phyloP scores from a whole-genome alignment of 139 green algal species.

The Closterium sp. region DNA sequence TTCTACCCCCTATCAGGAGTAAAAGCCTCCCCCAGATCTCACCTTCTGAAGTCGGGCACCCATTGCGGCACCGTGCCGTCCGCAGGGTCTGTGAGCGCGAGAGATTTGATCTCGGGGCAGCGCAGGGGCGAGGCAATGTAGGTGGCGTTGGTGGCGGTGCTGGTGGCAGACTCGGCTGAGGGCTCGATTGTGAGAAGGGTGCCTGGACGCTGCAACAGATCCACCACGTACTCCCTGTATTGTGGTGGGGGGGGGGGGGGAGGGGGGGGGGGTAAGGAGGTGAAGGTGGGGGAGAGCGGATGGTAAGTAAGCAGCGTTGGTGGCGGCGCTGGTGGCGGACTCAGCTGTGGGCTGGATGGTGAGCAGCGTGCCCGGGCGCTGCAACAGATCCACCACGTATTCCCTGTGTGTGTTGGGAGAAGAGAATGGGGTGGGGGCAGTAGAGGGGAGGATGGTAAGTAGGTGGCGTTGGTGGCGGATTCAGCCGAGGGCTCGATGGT shows the following conservation, averaged over 20 bases:
- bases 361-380: constrained; percentile 9
- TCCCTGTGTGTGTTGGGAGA: not conserved
- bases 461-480: too few species aligned
- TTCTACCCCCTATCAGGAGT: not conserved
- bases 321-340: too few species aligned
- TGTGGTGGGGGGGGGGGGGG: too few species aligned
- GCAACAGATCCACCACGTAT: constrained; percentile 28
- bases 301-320: too few species aligned
- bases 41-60: constrained; percentile 23
- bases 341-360: not conserved
- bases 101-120: constrained; percentile 15
- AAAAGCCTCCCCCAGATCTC: not conserved
- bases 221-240: constrained; percentile 10
- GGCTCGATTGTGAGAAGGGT: not conserved
- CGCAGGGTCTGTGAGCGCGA: constrained; percentile 15
- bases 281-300: not conserved
- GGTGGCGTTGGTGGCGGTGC: not conserved
- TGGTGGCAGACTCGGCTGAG: not conserved
- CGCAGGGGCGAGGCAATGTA: constrained; percentile 25
- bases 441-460: too few species aligned
- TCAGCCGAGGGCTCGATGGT: too few species aligned
- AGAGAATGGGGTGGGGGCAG: not conserved
- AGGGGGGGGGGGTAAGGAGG: too few species aligned
- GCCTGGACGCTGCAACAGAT: too few species aligned
- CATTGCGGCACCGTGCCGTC: not conserved